Evolutionary conservation across 495 filamentous ascomycete genomes (phyloP).

Genomic region (Daldinia grandis): DNA sequence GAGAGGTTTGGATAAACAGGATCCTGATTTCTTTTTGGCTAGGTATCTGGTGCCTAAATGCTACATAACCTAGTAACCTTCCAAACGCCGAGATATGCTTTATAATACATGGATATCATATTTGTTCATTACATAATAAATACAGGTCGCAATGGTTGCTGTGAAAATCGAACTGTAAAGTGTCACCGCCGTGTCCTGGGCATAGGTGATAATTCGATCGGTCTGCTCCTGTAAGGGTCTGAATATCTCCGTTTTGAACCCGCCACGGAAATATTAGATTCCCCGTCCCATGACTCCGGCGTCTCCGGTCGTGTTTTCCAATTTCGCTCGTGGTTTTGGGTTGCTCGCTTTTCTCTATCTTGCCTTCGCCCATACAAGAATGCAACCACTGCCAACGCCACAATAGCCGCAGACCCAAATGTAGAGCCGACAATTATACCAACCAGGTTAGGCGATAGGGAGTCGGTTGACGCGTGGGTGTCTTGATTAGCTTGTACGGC

Average conservation of each 20-base stretch:
- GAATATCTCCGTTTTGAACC: not conserved
- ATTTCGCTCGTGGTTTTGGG: not conserved
- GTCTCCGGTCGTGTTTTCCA: slow-evolving; percentile 1
- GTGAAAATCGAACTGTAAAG: not conserved
- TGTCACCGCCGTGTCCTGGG: not conserved
- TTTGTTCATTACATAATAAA: slow-evolving; percentile 14
- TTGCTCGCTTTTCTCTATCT: not conserved
- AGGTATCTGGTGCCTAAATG: not conserved
- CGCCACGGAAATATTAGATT: not conserved
- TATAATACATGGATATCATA: slow-evolving; percentile 1
- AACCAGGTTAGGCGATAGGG: slow-evolving; percentile 2
- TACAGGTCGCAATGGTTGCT: not conserved
- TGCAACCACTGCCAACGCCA: slow-evolving; percentile 13
- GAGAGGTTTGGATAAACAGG: not conserved
- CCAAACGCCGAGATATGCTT: slow-evolving; percentile 2
- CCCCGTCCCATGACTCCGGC: not conserved
- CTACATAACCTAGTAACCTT: not conserved
- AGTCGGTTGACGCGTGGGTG: not conserved
- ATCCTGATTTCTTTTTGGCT: not conserved
- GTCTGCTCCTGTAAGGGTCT: not conserved
- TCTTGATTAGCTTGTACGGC: not conserved
- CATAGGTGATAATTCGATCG: slow-evolving; percentile 3
- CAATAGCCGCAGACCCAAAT: slow-evolving; percentile 14
- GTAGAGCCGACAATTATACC: slow-evolving; percentile 11
- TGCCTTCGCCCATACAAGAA: slow-evolving; percentile 24